Percentiles rank a stretch among this genome's conserved stretches.
Conservation (phyloP, 2,329 filamentous ascomycete genomes). For the Sporothrix brasiliensis region DNA sequence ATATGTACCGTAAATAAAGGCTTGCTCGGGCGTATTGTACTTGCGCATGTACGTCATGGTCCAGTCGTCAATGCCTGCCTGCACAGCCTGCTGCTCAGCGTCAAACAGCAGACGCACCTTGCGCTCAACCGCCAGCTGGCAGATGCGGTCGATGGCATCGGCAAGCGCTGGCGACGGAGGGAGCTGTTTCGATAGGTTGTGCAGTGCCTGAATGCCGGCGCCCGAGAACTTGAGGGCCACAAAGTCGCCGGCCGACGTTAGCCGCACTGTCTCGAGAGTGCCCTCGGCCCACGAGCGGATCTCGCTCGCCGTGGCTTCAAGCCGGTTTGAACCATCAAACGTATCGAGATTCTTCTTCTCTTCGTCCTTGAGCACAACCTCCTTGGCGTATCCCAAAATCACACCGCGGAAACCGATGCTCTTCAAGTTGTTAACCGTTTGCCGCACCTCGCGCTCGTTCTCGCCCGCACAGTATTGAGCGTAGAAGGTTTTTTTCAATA, state of each 20-base stretch:
- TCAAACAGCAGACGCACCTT: constrained; percentile 79
- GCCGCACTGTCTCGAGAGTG: constrained; percentile 70
- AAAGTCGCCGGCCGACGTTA: constrained; percentile 72
- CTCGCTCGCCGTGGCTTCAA: constrained; percentile 58
- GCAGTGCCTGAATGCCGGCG: constrained; percentile 72
- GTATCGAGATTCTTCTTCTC: constrained; percentile 52
- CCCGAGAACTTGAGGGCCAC: constrained; percentile 79
- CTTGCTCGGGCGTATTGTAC: constrained; percentile 68
- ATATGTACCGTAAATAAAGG: constrained; percentile 79
- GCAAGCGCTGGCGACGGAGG: constrained; percentile 66
- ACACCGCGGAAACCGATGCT: constrained; percentile 79
- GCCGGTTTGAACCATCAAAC: constrained; percentile 50
- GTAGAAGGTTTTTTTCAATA: constrained; percentile 84
- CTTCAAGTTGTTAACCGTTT: constrained; percentile 67
- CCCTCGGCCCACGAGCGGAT: constrained; percentile 73
- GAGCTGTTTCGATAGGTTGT: constrained; percentile 64
- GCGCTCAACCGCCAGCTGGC: constrained; percentile 68
- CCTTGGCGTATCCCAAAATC: constrained; percentile 80
- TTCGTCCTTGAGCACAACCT: constrained; percentile 70
- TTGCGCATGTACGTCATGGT: constrained; percentile 73
- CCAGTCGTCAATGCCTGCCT: constrained; percentile 80
- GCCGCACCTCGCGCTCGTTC: constrained; percentile 66
- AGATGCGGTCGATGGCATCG: constrained; percentile 72
- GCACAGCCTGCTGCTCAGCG: constrained; percentile 79
- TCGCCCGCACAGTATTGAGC: constrained; percentile 89